phyloP scores from a whole-genome alignment of 495 filamentous ascomycete genomes.

The Hypomontagnella monticulosa region DNA sequence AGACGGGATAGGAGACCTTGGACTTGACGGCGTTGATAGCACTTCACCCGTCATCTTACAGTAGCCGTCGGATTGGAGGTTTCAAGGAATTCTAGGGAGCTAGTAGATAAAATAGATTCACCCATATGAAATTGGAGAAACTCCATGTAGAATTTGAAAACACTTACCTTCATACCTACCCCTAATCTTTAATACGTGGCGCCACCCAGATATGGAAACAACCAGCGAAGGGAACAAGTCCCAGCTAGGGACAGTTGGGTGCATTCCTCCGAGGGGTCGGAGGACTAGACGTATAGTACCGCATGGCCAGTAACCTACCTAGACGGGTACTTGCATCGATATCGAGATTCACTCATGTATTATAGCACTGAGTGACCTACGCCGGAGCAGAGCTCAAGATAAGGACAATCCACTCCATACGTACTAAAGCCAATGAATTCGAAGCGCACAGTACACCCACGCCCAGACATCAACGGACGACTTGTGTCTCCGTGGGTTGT shows the following conservation, averaged over 20 bases:
- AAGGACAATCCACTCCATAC: neutral
- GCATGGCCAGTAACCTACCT: neutral
- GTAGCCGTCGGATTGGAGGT: neutral
- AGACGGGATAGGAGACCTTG: conserved; percentile 10
- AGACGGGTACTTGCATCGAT: neutral
- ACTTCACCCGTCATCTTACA: conserved; percentile 22
- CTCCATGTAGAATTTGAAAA: neutral
- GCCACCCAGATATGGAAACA: conserved; percentile 12
- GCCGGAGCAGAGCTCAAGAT: neutral
- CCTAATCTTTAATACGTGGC: neutral
- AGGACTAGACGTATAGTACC: neutral
- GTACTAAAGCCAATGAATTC: neutral
- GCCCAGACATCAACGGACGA: neutral
- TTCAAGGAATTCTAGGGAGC: neutral
- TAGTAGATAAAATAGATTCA: neutral
- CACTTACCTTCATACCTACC: conserved; percentile 10
- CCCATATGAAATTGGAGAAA: neutral
- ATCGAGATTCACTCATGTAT: conserved; percentile 1
- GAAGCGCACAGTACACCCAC: no score
- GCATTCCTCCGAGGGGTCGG: neutral
- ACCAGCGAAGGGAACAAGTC: neutral
- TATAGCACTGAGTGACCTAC: neutral
- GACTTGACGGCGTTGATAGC: conserved; percentile 12
- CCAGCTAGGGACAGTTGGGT: neutral
- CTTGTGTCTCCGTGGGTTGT: conserved; percentile 4